Evolutionary conservation across 139 green algal species (phyloP).

Genomic region (Chlorella sp.): DNA sequence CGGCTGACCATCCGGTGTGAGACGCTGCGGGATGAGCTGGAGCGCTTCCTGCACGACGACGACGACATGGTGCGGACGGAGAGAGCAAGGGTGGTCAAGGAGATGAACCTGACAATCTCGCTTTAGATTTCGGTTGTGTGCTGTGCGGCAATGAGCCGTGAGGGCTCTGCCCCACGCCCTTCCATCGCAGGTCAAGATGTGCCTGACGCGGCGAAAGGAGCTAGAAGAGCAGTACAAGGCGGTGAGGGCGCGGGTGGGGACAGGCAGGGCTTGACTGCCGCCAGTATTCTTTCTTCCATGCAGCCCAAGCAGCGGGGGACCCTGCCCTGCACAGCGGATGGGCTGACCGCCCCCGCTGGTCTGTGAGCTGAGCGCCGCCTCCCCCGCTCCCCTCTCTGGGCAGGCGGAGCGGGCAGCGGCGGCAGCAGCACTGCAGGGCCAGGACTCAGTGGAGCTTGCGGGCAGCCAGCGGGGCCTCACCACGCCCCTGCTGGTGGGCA

Average conservation of each 20-base stretch:
- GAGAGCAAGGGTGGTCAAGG: too few relatives aligned
- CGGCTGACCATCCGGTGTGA: slow-evolving; percentile 66
- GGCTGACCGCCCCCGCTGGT: too few relatives aligned
- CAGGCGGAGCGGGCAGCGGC: slow-evolving; percentile 27
- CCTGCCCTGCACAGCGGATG: too few relatives aligned
- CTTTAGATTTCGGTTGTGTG: too few relatives aligned
- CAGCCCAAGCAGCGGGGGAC: too few relatives aligned
- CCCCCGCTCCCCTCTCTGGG: not conserved
- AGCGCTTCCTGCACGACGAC: slow-evolving; percentile 85
- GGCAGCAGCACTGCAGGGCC: not conserved
- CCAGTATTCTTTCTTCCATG: too few relatives aligned
- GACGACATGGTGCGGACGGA: slow-evolving; percentile 73
- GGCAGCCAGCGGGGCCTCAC: not conserved
- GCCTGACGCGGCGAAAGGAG: slow-evolving; percentile 68
- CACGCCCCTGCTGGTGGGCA: slow-evolving; percentile 23
- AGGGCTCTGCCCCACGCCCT: too few relatives aligned
- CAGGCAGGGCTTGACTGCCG: too few relatives aligned
- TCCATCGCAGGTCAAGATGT: slow-evolving; percentile 71
- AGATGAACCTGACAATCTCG: too few relatives aligned
- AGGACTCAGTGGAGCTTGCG: not conserved
- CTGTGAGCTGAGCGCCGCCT: too few relatives aligned
- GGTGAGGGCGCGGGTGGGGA: not conserved
- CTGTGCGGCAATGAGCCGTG: too few relatives aligned
- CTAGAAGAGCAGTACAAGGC: slow-evolving; percentile 46
- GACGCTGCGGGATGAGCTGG: slow-evolving; percentile 72